phyloP scores from a whole-genome alignment of 2,329 filamentous ascomycete species.

The Aspergillus unguis region DNA sequence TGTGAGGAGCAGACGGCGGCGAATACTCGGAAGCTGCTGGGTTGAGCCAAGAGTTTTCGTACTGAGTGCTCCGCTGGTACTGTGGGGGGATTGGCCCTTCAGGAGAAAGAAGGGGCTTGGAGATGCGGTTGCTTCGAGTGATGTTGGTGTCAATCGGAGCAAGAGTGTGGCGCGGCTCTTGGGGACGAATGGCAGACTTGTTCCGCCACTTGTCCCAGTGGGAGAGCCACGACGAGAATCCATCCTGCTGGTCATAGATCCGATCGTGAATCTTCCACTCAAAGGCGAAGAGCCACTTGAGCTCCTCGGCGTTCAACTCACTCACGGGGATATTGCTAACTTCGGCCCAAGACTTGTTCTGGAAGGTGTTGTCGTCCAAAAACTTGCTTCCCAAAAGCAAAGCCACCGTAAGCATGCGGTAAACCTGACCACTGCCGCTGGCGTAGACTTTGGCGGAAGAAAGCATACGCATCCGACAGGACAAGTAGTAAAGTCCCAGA shows the following conservation, averaged over 20 bases:
- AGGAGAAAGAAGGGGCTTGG: slow-evolving; percentile 50
- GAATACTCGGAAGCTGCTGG: slow-evolving; percentile 50
- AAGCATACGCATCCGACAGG: slow-evolving; percentile 75
- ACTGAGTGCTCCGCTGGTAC: slow-evolving; percentile 45
- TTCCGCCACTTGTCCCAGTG: slow-evolving; percentile 65
- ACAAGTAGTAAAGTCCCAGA: slow-evolving; percentile 83
- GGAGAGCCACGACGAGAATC: slow-evolving; percentile 62
- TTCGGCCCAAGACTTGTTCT: slow-evolving; percentile 95
- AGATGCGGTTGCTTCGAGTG: slow-evolving; percentile 49
- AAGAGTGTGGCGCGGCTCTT: slow-evolving; percentile 49
- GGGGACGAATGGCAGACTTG: slow-evolving; percentile 47
- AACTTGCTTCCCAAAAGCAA: slow-evolving; percentile 92
- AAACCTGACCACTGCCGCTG: slow-evolving; percentile 66
- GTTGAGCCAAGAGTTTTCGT: slow-evolving; percentile 53
- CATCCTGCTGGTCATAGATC: slow-evolving; percentile 68
- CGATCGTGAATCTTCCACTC: slow-evolving; percentile 85
- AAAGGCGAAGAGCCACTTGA: slow-evolving; percentile 81
- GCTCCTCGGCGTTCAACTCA: slow-evolving; percentile 81
- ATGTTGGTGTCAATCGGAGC: slow-evolving; percentile 65
- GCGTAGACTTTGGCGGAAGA: slow-evolving; percentile 56
- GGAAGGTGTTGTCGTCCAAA: slow-evolving; percentile 93
- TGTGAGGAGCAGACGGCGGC: slow-evolving; percentile 49
- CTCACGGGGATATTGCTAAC: slow-evolving; percentile 83
- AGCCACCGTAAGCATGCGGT: slow-evolving; percentile 81
- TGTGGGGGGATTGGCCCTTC: slow-evolving; percentile 50